phyloP scores from a whole-genome alignment of 345 rosid species.

The Linum tenue region DNA sequence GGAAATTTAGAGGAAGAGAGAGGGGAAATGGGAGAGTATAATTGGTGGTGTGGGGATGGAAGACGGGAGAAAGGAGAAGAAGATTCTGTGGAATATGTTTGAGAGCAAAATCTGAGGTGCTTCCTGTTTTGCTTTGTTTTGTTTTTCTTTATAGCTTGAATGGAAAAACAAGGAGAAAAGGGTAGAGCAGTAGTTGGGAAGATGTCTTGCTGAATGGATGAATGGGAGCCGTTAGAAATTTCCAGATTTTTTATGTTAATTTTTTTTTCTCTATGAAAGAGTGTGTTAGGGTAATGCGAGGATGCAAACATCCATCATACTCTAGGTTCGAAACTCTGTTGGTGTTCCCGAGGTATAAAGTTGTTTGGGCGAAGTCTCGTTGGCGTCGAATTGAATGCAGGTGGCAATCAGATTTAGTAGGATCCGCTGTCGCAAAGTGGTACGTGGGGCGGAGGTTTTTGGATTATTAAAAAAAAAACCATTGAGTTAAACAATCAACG shows the following conservation, averaged over 20 bases:
- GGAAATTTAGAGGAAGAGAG: not conserved
- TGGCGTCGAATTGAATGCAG: no score
- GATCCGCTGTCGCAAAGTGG: no score
- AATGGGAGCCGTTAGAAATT: conserved; percentile 19
- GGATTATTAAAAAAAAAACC: no score
- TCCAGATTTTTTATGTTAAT: conserved; percentile 36
- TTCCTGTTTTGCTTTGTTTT: not conserved
- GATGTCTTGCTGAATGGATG: not conserved
- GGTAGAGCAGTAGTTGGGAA: not conserved
- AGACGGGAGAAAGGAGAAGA: not conserved
- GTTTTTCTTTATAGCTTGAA: not conserved
- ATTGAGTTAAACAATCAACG: no score
- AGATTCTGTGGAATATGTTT: conserved; percentile 33
- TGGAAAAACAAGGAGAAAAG: not conserved
- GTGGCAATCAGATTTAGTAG: no score
- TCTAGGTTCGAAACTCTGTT: no score
- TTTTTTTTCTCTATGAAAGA: conserved; percentile 11
- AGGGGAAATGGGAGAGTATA: conserved; percentile 3
- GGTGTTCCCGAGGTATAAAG: no score
- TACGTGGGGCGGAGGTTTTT: no score
- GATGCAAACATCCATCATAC: no score
- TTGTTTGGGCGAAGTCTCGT: no score
- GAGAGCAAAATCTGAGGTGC: not conserved
- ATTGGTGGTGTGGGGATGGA: conserved; percentile 6
- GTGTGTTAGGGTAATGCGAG: no score